Evolutionary conservation across 78 protist species (phyloP), one percentile per base, ranked within the genome.

Genomic region (Speleostelium caveatum): DNA sequence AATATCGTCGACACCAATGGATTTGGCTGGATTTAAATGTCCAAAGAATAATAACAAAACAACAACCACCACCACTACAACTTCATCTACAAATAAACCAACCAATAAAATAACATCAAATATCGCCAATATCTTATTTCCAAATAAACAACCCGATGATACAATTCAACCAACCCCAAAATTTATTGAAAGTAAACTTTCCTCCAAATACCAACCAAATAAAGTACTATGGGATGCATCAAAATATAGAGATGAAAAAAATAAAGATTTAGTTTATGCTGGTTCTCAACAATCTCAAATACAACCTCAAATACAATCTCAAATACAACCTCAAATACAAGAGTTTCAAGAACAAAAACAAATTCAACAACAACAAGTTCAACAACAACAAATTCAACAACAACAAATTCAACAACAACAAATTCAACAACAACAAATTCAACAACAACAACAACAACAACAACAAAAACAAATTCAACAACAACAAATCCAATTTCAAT

Each of bases 1-100:
- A 51, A 10, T 72, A 12, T 72, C 78, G 39, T 80, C 89, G 14
- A 63, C 87, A 35, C 89, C 89, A 35, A 39, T 53, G 3, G 89
- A 80, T 58, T 58, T 80, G 53, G 89, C 89, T 41, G 89, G 89
- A 24, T 80, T 80, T 49, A 80, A 80, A 58, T 17, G 35, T 3
- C 73, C 72, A 41, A 33, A 49, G n/a, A 7, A 71, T 26, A 3
- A 30, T 61, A 61, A 4, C 53, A 45, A 45, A 30, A 5, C 51
- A 3, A 16, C 0, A 1, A 38, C 0, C 26, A 38, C 0, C 22
- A 3, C 51, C 3, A 3, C 51, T 6, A 36, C 60, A 45, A 33
- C 41, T 56, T 22, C 62, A 53, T 5, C 1, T 53, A 14, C 28
- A 22, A 72, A 26, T 33, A n/a, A n/a, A n/a, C n/a, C n/a, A n/a